A percentile compares a stretch with the other conserved stretches of the same genome.
Evolutionary conservation across 306 rosid genomes (phyloP).

Genomic region (Psophocarpus tetragonolobus): DNA sequence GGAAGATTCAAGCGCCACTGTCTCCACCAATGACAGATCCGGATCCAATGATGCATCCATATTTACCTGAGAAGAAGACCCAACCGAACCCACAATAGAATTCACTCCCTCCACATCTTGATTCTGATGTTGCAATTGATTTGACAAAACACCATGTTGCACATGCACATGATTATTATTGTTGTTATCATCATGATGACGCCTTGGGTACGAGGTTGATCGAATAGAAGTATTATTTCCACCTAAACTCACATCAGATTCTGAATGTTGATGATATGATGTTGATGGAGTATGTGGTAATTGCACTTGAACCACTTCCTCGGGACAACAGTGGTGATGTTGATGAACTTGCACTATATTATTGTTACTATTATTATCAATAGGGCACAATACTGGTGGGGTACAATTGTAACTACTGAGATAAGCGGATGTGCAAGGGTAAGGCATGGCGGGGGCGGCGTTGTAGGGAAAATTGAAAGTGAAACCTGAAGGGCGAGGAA

Average conservation of each 20-base stretch:
- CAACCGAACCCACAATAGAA: slow-evolving; percentile 39
- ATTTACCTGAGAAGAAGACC: slow-evolving; percentile 28
- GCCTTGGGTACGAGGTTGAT: slow-evolving; percentile 38
- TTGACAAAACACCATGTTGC: background rate
- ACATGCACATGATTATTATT: background rate
- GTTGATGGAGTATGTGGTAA: background rate
- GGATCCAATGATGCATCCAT: slow-evolving; percentile 38
- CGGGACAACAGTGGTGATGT: background rate
- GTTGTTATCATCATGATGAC: background rate
- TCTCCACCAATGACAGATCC: slow-evolving; percentile 32
- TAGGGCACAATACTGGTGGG: slow-evolving; percentile 30
- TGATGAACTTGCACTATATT: slow-evolving; percentile 32
- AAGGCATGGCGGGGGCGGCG: slow-evolving; percentile 33
- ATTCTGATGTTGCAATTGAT: slow-evolving; percentile 5
- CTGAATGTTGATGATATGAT: background rate
- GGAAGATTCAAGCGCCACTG: slow-evolving; percentile 54
- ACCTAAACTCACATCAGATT: background rate
- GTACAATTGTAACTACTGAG: background rate
- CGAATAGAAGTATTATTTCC: background rate
- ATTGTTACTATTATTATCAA: background rate
- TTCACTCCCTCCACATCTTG: slow-evolving; percentile 30
- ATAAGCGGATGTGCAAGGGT: background rate
- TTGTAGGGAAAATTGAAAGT: slow-evolving; percentile 32
- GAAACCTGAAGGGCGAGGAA: slow-evolving; percentile 68
- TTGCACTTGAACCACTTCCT: slow-evolving; percentile 26